Percentiles rank a stretch among this genome's conserved stretches.
phyloP scores from a whole-genome alignment of 352 stramenopile genomes.

The Globisporangium spiculum region DNA sequence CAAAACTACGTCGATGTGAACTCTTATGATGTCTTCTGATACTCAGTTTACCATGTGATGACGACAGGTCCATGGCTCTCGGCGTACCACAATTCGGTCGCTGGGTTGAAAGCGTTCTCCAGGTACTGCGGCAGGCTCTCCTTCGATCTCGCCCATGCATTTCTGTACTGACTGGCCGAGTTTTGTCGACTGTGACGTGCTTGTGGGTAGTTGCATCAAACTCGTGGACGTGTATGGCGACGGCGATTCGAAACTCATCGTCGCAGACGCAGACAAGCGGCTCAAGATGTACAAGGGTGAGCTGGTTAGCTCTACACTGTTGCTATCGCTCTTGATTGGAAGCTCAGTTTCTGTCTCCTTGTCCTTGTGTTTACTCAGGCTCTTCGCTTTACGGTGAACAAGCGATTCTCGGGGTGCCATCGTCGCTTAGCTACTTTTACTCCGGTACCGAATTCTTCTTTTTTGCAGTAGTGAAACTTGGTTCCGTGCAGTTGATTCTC shows the following conservation, averaged over 20 bases:
- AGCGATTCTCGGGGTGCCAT: conserved; percentile 73
- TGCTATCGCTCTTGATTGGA: background rate
- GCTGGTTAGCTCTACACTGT: background rate
- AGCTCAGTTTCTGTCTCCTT: background rate
- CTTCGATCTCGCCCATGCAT: background rate
- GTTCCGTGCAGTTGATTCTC: background rate
- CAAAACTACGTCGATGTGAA: background rate
- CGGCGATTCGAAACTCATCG: conserved; percentile 75
- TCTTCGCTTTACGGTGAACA: conserved; percentile 79
- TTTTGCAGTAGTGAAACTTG: too few relatives aligned
- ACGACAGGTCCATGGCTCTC: conserved; percentile 71
- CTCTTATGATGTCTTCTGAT: background rate
- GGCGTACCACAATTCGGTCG: conserved; percentile 89
- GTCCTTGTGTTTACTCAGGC: conserved; percentile 20
- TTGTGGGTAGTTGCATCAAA: conserved; percentile 47
- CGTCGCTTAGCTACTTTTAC: conserved; percentile 76
- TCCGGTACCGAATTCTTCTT: conserved; percentile 21
- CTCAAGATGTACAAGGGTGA: conserved; percentile 89
- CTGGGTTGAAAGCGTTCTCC: conserved; percentile 79
- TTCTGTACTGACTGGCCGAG: background rate
- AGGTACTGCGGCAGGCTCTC: conserved; percentile 22
- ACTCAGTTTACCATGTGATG: background rate
- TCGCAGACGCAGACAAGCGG: conserved; percentile 74
- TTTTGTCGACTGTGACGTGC: background rate
- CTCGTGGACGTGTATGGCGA: conserved; percentile 84